Conservation (phyloP, 176 grass and related monocot species). For the Puya raimondii region DNA sequence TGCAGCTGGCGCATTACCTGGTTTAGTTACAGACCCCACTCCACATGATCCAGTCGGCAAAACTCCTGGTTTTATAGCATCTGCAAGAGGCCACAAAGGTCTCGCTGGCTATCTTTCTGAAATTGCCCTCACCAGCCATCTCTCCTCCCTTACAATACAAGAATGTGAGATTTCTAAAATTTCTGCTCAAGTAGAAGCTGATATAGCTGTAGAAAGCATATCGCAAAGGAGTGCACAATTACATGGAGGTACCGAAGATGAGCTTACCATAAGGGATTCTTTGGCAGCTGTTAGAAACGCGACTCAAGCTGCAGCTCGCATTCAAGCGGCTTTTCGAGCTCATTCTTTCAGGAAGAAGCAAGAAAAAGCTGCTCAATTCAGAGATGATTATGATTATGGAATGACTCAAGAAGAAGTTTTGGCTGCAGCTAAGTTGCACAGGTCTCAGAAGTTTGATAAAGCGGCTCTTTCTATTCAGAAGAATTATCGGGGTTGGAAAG, state of each 20-base stretch:
- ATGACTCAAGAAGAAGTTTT: conserved; percentile 86
- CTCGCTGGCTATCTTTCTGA: conserved; percentile 91
- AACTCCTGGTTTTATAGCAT: conserved; percentile 90
- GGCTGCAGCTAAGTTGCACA: conserved; percentile 48
- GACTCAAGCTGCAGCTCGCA: conserved; percentile 84
- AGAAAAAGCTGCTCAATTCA: conserved; percentile 32
- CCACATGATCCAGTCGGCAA: conserved; percentile 86
- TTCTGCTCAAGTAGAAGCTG: conserved; percentile 56
- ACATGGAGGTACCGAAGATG: conserved; percentile 60
- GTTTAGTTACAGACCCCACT: conserved; percentile 84
- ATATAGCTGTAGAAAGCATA: conserved; percentile 59
- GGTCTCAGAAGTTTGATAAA: conserved; percentile 58
- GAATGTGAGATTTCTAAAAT: conserved; percentile 51
- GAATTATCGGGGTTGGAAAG: conserved; percentile 91
- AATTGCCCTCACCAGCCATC: conserved; percentile 69
- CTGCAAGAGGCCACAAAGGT: conserved; percentile 60
- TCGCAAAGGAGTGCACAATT: conserved; percentile 44
- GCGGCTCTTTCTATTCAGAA: conserved; percentile 96
- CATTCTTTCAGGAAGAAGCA: conserved; percentile 90
- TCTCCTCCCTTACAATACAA: conserved; percentile 63
- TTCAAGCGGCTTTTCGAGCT: conserved; percentile 89
- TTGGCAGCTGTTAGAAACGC: conserved; percentile 94
- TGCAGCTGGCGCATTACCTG: conserved; percentile 64
- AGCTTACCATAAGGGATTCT: conserved; percentile 84
- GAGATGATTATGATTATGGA: conserved; percentile 86